These are phyloP conservation scores for Tylopilus plumbeoviolaceoides DNA, from an alignment of 768 basidiomycete genomes.

Conservation along the genomic window DNA sequence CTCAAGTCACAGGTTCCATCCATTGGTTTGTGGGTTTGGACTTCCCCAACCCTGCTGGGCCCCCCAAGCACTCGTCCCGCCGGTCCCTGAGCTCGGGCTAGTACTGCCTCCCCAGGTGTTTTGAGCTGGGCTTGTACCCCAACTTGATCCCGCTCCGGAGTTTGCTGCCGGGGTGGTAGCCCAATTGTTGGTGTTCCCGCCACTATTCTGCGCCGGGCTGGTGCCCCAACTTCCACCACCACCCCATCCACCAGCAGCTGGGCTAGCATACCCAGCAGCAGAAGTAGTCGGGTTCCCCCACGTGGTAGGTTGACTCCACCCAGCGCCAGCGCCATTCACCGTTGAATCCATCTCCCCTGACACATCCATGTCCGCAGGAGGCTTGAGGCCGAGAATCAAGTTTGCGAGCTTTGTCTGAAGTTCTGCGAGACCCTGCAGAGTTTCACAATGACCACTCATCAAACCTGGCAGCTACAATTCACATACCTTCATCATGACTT, in stretches of 20 bases:
- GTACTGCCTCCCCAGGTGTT: slow-evolving; percentile 37
- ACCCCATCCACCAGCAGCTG: slow-evolving; percentile 30
- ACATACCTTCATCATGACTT: slow-evolving; percentile 79
- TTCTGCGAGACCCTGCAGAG: slow-evolving; percentile 63
- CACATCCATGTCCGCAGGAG: slow-evolving; percentile 54
- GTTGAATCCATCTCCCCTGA: slow-evolving; percentile 34
- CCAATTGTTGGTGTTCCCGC: slow-evolving; percentile 20
- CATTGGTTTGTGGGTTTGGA: slow-evolving; percentile 46
- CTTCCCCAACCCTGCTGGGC: slow-evolving; percentile 46
- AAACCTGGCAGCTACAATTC: not conserved
- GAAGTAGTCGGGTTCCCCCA: slow-evolving; percentile 30
- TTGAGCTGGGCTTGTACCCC: slow-evolving; percentile 33
- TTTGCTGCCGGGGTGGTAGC: slow-evolving; percentile 25
- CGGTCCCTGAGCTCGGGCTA: slow-evolving; percentile 26
- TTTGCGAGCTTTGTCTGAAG: slow-evolving; percentile 79
- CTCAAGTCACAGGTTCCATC: slow-evolving; percentile 42
- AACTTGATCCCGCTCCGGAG: slow-evolving; percentile 21
- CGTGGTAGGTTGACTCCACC: slow-evolving; percentile 21
- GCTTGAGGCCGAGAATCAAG: slow-evolving; percentile 71
- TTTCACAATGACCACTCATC: not conserved
- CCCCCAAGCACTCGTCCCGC: slow-evolving; percentile 24
- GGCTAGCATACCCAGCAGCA: slow-evolving; percentile 31
- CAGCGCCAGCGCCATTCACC: slow-evolving; percentile 23
- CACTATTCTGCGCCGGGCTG: slow-evolving; percentile 23
- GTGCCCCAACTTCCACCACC: slow-evolving; percentile 20